These are phyloP conservation scores for Ogataea pini DNA, from an alignment of 805 yeast genomes.

Conservation along the genomic window DNA sequence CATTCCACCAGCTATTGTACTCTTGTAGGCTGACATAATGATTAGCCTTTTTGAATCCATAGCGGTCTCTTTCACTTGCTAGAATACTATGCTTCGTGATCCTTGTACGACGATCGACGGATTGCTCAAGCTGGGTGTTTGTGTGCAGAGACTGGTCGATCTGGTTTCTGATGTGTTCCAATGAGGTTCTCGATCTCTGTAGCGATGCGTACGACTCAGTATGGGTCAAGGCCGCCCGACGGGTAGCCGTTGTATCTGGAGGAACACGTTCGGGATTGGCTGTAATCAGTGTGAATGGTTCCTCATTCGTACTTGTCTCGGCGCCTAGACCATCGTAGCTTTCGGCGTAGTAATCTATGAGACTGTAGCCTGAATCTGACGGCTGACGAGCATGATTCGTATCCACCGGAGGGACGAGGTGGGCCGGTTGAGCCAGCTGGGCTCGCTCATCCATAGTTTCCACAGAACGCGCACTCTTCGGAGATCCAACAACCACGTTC, in stretches of 20 bases:
- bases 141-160: conserved; percentile 25
- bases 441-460: not conserved
- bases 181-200: conserved; percentile 25
- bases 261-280: not conserved
- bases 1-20: conserved; percentile 75
- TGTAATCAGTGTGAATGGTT: conserved; percentile 21
- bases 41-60: conserved; percentile 80
- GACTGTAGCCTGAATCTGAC: conserved; percentile 25
- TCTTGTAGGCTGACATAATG: conserved; percentile 51
- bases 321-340: conserved; percentile 6
- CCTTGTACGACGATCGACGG: not conserved
- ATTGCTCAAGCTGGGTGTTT: not conserved
- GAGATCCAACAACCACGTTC: not conserved
- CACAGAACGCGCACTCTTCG: not conserved
- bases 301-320: conserved; percentile 9
- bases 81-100: conserved; percentile 20
- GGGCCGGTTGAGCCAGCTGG: not conserved
- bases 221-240: conserved; percentile 17
- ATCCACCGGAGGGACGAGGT: not conserved
- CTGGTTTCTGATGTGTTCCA: conserved; percentile 24
- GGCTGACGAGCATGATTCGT: conserved; percentile 13
- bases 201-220: conserved; percentile 28
- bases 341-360: conserved; percentile 24
- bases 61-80: conserved; percentile 58
- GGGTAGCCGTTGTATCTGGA: not conserved